Percentiles rank a stretch among this genome's conserved stretches.
Evolutionary conservation across 1,284 basidiomycete genomes (phyloP).

Genomic region (Ganoderma lucidum): DNA sequence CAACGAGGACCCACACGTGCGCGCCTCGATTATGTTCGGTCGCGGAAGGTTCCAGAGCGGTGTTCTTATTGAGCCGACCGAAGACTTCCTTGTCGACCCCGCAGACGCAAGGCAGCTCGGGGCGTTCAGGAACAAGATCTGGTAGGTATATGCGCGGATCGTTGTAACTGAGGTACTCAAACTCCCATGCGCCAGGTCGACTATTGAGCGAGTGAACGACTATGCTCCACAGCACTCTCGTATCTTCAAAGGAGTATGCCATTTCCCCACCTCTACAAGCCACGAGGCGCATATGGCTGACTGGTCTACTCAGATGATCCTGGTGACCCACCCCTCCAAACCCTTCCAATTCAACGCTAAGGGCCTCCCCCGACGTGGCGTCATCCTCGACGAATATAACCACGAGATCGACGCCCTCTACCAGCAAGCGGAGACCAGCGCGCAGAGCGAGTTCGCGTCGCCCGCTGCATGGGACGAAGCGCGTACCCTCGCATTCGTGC

Average conservation of each 20-base stretch:
- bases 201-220: slow-evolving; percentile 47
- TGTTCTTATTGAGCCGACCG: slow-evolving; percentile 49
- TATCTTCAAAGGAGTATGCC: slow-evolving; percentile 42
- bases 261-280: background rate
- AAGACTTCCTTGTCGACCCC: slow-evolving; percentile 42
- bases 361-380: slow-evolving; percentile 42
- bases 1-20: slow-evolving; percentile 45
- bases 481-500: slow-evolving; percentile 39
- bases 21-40: slow-evolving; percentile 47
- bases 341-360: slow-evolving; percentile 49
- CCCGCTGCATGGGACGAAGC: slow-evolving; percentile 41
- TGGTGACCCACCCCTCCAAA: slow-evolving; percentile 43
- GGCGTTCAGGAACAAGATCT: slow-evolving; percentile 45
- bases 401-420: slow-evolving; percentile 46
- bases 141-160: slow-evolving; percentile 29
- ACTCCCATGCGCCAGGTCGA: slow-evolving; percentile 40
- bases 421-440: slow-evolving; percentile 38
- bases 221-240: slow-evolving; percentile 50
- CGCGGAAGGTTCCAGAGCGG: slow-evolving; percentile 52
- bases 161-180: background rate
- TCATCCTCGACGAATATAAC: slow-evolving; percentile 45
- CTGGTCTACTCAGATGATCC: slow-evolving; percentile 42
- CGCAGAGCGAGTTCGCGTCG: slow-evolving; percentile 38
- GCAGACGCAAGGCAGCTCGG: slow-evolving; percentile 38
- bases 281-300: background rate